Percentiles rank a stretch among this genome's conserved stretches.
Evolutionary conservation across 1,284 basidiomycete genomes (phyloP).

Genomic region (Ganoderma leucocontextum): DNA sequence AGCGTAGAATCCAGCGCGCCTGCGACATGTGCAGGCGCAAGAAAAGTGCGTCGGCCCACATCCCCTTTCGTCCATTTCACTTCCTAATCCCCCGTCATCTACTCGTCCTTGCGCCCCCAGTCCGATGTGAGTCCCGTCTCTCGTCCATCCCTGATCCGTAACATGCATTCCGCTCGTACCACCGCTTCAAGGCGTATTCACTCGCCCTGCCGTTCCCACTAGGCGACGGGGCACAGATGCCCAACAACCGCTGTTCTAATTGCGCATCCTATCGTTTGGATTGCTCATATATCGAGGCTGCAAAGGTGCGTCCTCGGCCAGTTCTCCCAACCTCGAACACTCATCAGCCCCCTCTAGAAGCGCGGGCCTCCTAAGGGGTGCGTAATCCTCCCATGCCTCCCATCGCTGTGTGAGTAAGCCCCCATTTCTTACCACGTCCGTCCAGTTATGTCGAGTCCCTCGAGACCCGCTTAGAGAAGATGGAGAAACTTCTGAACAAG

Average conservation of each 20-base stretch:
- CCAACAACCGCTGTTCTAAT: conserved; percentile 77
- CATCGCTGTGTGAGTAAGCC: conserved; percentile 14
- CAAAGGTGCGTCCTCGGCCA: conserved; percentile 58
- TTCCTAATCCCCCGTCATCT: conserved; percentile 5
- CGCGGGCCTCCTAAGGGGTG: conserved; percentile 88
- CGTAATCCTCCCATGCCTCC: conserved; percentile 34
- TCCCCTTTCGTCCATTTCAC: background rate
- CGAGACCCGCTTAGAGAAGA: conserved; percentile 73
- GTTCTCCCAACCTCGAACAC: conserved; percentile 4
- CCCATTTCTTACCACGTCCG: background rate
- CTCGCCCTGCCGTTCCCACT: conserved; percentile 6
- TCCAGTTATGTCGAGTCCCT: conserved; percentile 75
- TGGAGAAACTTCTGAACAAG: conserved; percentile 72
- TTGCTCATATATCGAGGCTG: conserved; percentile 81
- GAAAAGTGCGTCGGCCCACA: conserved; percentile 61
- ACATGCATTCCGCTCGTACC: background rate
- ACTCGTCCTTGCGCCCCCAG: conserved; percentile 21
- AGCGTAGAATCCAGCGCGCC: conserved; percentile 74
- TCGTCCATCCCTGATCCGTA: background rate
- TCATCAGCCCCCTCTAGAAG: conserved; percentile 55
- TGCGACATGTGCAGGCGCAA: conserved; percentile 81
- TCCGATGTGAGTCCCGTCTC: conserved; percentile 35
- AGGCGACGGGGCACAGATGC: conserved; percentile 54
- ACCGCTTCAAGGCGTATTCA: background rate
- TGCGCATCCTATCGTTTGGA: conserved; percentile 77